Evolutionary conservation across 2,329 filamentous ascomycete species (phyloP).

Genomic region (Talaromyces marneffei): DNA sequence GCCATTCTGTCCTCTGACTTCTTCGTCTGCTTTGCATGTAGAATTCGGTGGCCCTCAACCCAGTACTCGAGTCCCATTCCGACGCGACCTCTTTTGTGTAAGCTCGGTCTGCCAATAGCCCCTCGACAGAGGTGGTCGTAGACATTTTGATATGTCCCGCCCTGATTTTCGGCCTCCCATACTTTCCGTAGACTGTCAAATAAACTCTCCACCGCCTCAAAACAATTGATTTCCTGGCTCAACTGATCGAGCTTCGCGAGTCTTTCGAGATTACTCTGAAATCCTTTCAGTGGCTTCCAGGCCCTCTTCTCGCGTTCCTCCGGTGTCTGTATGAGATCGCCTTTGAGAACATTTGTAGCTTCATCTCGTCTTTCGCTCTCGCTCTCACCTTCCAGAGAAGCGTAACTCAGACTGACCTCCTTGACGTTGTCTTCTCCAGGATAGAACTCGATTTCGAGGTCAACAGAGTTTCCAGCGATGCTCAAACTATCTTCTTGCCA

Average conservation of each 20-base stretch:
- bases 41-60: constrained; percentile 31
- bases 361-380: constrained; percentile 39
- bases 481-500: constrained; percentile 44
- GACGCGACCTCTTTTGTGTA: constrained; percentile 36
- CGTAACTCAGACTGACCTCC: constrained; percentile 40
- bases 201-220: constrained; percentile 41
- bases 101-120: constrained; percentile 36
- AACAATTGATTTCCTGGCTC: constrained; percentile 42
- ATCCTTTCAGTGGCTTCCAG: constrained; percentile 36
- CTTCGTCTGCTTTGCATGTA: constrained; percentile 27
- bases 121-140: constrained; percentile 39
- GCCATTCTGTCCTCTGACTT: constrained; percentile 31
- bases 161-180: constrained; percentile 38
- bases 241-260: constrained; percentile 41
- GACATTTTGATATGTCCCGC: constrained; percentile 24
- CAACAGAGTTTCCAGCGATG: constrained; percentile 43
- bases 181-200: constrained; percentile 38
- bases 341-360: constrained; percentile 39
- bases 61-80: constrained; percentile 41
- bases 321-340: constrained; percentile 31
- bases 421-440: constrained; percentile 36
- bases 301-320: constrained; percentile 27
- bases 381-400: constrained; percentile 31
- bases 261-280: constrained; percentile 40
- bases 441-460: constrained; percentile 43